Conservation (phyloP, 2,329 filamentous ascomycete species). For the Hyphodiscus sp. region DNA sequence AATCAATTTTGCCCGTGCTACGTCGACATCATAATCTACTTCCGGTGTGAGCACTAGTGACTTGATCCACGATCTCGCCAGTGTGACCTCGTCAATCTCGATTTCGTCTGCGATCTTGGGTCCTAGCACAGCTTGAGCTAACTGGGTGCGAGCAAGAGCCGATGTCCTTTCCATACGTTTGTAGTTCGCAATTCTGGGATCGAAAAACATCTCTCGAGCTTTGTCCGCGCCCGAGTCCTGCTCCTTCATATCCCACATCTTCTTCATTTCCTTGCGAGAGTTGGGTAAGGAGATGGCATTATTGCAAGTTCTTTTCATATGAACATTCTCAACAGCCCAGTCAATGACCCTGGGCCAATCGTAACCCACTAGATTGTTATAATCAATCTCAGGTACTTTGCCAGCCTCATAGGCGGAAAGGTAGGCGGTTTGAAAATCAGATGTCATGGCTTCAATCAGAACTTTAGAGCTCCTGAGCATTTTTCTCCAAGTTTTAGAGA, state of each 20-base stretch:
- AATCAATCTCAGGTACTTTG: constrained; percentile 56
- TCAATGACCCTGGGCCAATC: constrained; percentile 62
- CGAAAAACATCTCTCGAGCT: constrained; percentile 32
- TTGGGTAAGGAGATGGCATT: constrained; percentile 41
- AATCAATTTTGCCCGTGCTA: constrained; percentile 43
- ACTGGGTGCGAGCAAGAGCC: constrained; percentile 39
- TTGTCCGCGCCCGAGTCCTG: constrained; percentile 38
- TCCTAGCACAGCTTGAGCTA: constrained; percentile 5
- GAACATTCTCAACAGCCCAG: constrained; percentile 52
- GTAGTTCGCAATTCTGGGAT: constrained; percentile 41
- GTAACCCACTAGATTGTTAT: constrained; percentile 54
- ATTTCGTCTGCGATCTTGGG: background rate
- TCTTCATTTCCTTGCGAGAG: constrained; percentile 39
- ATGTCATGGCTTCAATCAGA: constrained; percentile 50
- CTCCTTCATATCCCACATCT: constrained; percentile 40
- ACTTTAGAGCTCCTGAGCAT: constrained; percentile 45
- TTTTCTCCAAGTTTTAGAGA: constrained; percentile 50
- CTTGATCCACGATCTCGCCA: constrained; percentile 54
- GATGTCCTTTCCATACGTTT: constrained; percentile 30
- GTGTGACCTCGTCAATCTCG: constrained; percentile 31
- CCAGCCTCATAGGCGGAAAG: constrained; percentile 58
- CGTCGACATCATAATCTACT: constrained; percentile 40
- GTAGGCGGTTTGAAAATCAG: constrained; percentile 60
- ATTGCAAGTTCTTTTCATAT: constrained; percentile 33
- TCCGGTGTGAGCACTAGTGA: constrained; percentile 50